A percentile compares a stretch with the other conserved stretches of the same genome.
phyloP scores from a whole-genome alignment of 2,329 filamentous ascomycete species.

The Calonectria ilicicola region DNA sequence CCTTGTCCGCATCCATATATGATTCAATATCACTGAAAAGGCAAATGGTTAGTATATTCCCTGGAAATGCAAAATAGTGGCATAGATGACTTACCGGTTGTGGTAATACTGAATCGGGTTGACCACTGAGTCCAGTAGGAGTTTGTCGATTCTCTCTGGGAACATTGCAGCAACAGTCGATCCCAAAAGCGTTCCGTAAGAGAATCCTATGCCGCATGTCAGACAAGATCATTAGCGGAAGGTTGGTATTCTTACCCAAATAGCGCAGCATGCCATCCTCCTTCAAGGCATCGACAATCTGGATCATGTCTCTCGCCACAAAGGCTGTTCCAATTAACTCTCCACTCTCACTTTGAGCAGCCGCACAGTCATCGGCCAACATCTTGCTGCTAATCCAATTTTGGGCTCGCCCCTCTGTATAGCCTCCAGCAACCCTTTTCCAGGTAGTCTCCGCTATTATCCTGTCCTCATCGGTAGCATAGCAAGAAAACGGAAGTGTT shows the following conservation, averaged over 20 bases:
- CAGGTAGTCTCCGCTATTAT: not conserved
- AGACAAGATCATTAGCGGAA: not conserved
- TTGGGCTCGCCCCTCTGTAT: not conserved
- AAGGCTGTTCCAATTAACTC: not conserved
- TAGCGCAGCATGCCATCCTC: conserved; percentile 1
- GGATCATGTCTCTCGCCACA: not conserved
- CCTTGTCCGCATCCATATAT: not conserved
- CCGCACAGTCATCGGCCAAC: not conserved
- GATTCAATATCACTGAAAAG: not conserved
- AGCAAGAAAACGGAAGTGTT: not conserved
- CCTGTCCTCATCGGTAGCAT: not conserved
- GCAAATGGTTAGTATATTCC: not conserved
- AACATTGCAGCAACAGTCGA: not conserved
- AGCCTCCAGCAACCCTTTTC: not conserved
- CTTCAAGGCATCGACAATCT: not conserved
- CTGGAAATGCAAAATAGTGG: not conserved
- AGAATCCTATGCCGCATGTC: not conserved
- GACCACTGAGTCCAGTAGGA: not conserved
- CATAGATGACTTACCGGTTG: not conserved
- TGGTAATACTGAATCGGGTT: not conserved
- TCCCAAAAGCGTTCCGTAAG: not conserved
- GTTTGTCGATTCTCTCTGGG: not conserved
- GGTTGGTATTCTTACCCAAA: not conserved
- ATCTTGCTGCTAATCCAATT: not conserved
- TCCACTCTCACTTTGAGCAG: not conserved